Evolutionary conservation across 73 alveolate genomes (phyloP).

Genomic region (Breviolum minutum): DNA sequence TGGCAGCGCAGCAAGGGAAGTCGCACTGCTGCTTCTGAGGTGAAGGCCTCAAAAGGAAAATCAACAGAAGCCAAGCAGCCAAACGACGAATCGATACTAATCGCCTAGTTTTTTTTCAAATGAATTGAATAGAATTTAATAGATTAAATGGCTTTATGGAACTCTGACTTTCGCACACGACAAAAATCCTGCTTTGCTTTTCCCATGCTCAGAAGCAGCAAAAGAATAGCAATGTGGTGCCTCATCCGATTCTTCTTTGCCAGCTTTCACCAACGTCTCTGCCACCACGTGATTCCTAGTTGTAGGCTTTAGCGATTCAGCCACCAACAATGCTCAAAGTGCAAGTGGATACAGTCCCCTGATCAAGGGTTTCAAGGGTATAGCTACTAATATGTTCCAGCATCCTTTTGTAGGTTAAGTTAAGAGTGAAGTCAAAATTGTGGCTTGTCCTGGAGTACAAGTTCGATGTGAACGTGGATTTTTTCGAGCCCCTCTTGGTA

Average conservation of each 20-base stretch:
- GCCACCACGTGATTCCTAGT: constrained; percentile 97
- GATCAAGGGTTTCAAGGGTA: no score
- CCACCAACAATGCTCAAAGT: background rate
- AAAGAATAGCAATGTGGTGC: background rate
- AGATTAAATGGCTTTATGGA: background rate
- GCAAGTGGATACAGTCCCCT: no score
- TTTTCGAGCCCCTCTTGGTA: background rate
- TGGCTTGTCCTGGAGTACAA: no score
- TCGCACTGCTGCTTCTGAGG: constrained; percentile 54
- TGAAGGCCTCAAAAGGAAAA: background rate
- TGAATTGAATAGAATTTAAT: no score
- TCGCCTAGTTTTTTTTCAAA: background rate
- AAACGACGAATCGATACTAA: background rate
- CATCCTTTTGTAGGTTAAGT: no score
- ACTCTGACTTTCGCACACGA: no score
- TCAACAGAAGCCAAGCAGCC: background rate
- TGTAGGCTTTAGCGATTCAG: background rate
- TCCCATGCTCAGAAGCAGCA: no score
- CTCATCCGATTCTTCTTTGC: background rate
- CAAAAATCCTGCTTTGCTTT: no score
- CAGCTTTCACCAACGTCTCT: constrained; percentile 47
- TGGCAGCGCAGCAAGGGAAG: constrained; percentile 66
- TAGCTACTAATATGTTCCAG: no score
- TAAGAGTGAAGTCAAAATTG: no score
- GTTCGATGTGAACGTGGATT: no score